A percentile compares a stretch with the other conserved stretches of the same genome.
Conservation (phyloP, 257 asterid genomes). For the Solanum sparsipilum region DNA sequence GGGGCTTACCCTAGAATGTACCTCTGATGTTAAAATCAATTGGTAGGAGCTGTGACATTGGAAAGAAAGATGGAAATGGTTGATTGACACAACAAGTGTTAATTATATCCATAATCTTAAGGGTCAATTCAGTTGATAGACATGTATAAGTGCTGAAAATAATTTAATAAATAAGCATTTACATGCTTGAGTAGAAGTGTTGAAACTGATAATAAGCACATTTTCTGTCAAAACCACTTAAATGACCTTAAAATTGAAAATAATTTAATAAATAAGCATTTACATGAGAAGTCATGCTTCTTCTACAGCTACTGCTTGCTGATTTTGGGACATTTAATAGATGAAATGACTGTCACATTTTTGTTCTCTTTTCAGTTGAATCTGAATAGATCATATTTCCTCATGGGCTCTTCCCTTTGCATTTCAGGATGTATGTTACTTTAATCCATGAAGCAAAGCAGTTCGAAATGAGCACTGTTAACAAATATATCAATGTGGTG, state of each 20-base stretch:
- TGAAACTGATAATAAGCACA: neutral
- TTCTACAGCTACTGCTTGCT: neutral
- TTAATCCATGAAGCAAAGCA: constrained; percentile 34
- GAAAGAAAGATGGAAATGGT: neutral
- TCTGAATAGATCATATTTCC: neutral
- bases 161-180: neutral
- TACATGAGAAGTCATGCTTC: neutral
- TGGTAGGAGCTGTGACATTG: neutral
- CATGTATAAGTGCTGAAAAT: neutral
- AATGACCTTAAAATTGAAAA: neutral
- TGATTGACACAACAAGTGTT: neutral
- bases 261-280: neutral
- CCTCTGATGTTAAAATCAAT: neutral
- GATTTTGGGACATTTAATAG: neutral
- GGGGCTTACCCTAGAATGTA: neutral
- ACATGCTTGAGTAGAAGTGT: neutral
- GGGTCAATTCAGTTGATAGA: neutral
- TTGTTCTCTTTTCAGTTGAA: neutral
- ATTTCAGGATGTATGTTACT: constrained; percentile 44
- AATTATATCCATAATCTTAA: neutral
- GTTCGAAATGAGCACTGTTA: constrained; percentile 32
- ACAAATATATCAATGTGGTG: constrained; percentile 32
- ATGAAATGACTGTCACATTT: neutral
- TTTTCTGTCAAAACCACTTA: neutral
- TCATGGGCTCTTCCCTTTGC: constrained; percentile 1